Percentiles rank a stretch among this genome's conserved stretches.
Evolutionary conservation across 2,329 filamentous ascomycete genomes (phyloP).

Genomic region (Claviceps cyperi): DNA sequence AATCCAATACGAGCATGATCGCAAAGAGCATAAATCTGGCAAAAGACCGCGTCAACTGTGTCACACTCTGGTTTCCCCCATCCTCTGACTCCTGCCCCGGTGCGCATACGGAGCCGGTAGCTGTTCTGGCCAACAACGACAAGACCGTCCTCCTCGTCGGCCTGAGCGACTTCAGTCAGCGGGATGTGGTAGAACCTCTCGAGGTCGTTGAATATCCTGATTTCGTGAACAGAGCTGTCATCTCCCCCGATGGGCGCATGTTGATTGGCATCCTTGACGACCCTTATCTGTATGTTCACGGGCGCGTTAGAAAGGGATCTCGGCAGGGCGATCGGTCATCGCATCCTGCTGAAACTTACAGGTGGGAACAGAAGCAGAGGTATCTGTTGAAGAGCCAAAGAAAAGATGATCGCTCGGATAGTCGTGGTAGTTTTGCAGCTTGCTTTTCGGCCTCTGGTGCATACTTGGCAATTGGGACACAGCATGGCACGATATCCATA

Average conservation of each 20-base stretch:
- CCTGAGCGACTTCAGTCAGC: slow-evolving; percentile 42
- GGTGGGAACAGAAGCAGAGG: slow-evolving; percentile 37
- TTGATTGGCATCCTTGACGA: slow-evolving; percentile 80
- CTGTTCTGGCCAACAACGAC: slow-evolving; percentile 80
- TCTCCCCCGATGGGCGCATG: slow-evolving; percentile 74
- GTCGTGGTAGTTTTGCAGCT: slow-evolving; percentile 59
- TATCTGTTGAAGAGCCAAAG: slow-evolving; percentile 45
- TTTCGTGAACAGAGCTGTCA: slow-evolving; percentile 84
- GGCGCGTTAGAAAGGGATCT: slow-evolving; percentile 28
- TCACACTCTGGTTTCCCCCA: slow-evolving; percentile 48
- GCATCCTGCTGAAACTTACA: slow-evolving; percentile 18
- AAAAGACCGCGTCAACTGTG: slow-evolving; percentile 49
- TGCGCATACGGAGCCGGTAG: slow-evolving; percentile 41
- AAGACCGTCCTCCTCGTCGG: slow-evolving; percentile 75
- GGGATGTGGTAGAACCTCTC: slow-evolving; percentile 39
- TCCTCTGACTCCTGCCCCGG: slow-evolving; percentile 15
- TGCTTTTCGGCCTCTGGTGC: slow-evolving; percentile 60
- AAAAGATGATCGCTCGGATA: slow-evolving; percentile 37
- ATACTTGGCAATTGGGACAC: slow-evolving; percentile 62
- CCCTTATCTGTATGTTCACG: slow-evolving; percentile 72
- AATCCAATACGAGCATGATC: slow-evolving; percentile 29
- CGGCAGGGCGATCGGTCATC: slow-evolving; percentile 11
- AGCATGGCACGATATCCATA: slow-evolving; percentile 66
- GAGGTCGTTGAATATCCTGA: slow-evolving; percentile 63
- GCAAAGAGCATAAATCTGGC: slow-evolving; percentile 41